Conservation (phyloP, 768 basidiomycete species). For the Boletus edulis region DNA sequence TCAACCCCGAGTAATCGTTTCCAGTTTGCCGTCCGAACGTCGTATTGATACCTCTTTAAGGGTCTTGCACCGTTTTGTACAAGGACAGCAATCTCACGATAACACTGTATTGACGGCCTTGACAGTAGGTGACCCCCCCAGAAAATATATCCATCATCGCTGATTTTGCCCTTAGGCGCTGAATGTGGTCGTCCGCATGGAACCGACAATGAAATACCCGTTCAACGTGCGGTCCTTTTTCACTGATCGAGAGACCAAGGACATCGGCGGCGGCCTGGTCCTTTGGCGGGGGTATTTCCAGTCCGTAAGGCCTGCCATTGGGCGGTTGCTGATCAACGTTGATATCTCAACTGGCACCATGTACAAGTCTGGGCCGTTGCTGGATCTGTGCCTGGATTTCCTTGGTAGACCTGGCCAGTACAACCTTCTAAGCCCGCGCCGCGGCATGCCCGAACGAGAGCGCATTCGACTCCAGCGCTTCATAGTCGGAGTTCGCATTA, state of each 20-base stretch:
- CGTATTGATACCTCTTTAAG: conserved; percentile 36
- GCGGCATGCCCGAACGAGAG: conserved; percentile 48
- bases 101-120: conserved; percentile 67
- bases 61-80: conserved; percentile 59
- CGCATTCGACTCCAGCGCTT: conserved; percentile 54
- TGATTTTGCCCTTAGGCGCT: conserved; percentile 45
- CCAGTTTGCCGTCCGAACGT: conserved; percentile 19
- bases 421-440: conserved; percentile 38
- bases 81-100: conserved; percentile 64
- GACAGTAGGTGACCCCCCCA: no score
- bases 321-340: conserved; percentile 66
- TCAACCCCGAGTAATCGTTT: conserved; percentile 50
- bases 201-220: conserved; percentile 63
- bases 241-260: conserved; percentile 49
- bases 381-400: conserved; percentile 58
- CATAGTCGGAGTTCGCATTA: conserved; percentile 50
- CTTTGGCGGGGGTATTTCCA: conserved; percentile 84
- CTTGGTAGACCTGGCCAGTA: conserved; percentile 34
- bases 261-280: conserved; percentile 61
- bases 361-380: conserved; percentile 63
- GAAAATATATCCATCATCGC: not conserved
- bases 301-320: conserved; percentile 66
- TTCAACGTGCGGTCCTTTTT: conserved; percentile 79
- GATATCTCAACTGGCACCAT: conserved; percentile 78
- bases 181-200: conserved; percentile 76